Evolutionary conservation across 306 rosid genomes (phyloP).

Genomic region (Erythrophleum fordii): DNA sequence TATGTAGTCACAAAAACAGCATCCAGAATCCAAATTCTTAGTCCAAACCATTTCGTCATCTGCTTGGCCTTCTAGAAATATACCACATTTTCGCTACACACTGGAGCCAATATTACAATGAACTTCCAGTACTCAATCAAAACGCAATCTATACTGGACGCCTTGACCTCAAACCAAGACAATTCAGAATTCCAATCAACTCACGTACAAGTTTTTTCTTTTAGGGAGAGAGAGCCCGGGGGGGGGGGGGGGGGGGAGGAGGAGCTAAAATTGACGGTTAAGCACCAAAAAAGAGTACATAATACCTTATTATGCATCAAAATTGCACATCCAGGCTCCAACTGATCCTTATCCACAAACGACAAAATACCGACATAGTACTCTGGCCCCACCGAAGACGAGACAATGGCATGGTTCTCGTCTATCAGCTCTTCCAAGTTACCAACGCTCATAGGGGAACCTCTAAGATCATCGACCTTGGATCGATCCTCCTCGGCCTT

Average conservation of each 20-base stretch:
- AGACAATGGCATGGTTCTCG: conserved; percentile 92
- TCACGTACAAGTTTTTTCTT: too few species aligned
- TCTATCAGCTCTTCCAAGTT: conserved; percentile 88
- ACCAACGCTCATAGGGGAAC: conserved; percentile 96
- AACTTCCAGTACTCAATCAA: background rate
- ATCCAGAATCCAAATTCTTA: too few species aligned
- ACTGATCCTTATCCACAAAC: conserved; percentile 91
- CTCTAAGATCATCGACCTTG: conserved; percentile 92
- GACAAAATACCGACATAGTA: conserved; percentile 89
- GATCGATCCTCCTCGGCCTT: conserved; percentile 95
- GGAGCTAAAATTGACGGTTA: too few species aligned
- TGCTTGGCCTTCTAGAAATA: background rate
- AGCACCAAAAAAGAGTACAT: too few species aligned
- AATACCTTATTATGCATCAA: conserved; percentile 91
- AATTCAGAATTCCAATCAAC: too few species aligned
- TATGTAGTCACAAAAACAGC: too few species aligned
- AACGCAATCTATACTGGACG: too few species aligned
- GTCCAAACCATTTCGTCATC: background rate
- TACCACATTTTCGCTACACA: background rate
- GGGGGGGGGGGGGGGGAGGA: too few species aligned
- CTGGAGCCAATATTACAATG: background rate
- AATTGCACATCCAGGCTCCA: conserved; percentile 94
- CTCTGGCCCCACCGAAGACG: conserved; percentile 94
- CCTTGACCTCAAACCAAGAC: too few species aligned
- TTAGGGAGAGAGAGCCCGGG: too few species aligned